Base-by-base conservation (phyloP, 2,329 filamentous ascomycete species). In the Ampelomyces quisqualis region DNA sequence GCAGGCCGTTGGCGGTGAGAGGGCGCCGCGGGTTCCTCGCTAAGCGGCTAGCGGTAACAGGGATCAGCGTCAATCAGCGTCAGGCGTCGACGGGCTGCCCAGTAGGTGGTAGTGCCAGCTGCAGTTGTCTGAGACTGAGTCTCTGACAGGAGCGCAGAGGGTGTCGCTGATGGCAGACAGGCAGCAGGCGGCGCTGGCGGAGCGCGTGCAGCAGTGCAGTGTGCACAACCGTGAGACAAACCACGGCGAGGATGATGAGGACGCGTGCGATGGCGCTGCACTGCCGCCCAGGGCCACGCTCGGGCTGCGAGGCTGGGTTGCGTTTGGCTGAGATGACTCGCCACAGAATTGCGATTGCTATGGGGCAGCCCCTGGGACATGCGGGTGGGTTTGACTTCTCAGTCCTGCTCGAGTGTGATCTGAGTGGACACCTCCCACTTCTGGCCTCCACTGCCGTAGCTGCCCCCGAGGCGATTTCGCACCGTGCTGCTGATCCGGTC, bases 381-480 rank as follows among this genome's bases (percentile, higher is more conserved):
- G 50, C 47, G 49, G 51, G 37, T 32, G 45, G 43, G 49, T 34
- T 28, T 13, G 22, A 13, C 26, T 40, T 21, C 36, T 64, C 53
- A 73, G 47, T 72, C 62, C 54, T 68, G 71, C 53, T 81, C 78
- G 40, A 77, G 64, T 31, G 72, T 82, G 63, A 89, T 82, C 72
- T 97, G 89, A 37, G 94, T 77, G 32, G 87, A 94, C 10, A 97
- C 88, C 71, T 98, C 93, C 93, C 93, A 98, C 58, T 84, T 84
- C 62, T 93, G 77, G 24, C 84, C 82, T 4, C 86, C 86, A 29
- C 81, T 79, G 7, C 90, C 90, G 67, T 95, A 95, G 2, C 87
- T 88, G 45, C 91, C 91, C 4, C 90, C 90, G 6, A 98, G 73
- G 21, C 88, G 78, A 61, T 93, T 94, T 66, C 88, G 85, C 37